Evolutionary conservation across 768 basidiomycete species (phyloP), one percentile per base, ranked within the genome.

Genomic region (Pulveroboletus sp.): DNA sequence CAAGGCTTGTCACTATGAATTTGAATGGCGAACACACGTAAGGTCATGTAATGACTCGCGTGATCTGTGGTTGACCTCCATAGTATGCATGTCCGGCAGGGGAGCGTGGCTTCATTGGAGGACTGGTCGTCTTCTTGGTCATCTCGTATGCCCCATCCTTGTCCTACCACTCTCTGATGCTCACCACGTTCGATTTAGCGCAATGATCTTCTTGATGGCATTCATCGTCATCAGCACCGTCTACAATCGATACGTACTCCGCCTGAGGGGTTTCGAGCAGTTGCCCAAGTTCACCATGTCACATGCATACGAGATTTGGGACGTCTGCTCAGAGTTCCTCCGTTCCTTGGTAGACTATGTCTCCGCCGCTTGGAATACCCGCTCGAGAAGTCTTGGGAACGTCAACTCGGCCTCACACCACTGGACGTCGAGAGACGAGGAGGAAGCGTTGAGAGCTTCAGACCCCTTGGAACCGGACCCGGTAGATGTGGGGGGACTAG

Each of bases 11-110:
- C 78, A 82, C 12, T 93, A 84, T 63, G 79, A 86, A 50, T 68
- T 94, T 32, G 89, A 93, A 70, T 94, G 92, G 92, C 73, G 77
- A 47, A 92, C 87, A 5, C 82, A 81, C 57, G 90, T 92, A 56
- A 59, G 79, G 65, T 24, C 20, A 23, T n/a, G 26, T 30, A n/a
- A 31, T 24, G 13, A 22, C 2, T 10, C 24, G 3, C 8, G n/a
- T n/a, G n/a, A n/a, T n/a, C 12, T 10, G 22, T 27, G 8, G 2
- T 26, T 40, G 7, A 64, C 19, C 1, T 22, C 16, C 6, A 8
- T 49, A 89, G 85, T 75, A 76, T 59, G 90, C 90, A 8, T 93
- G 90, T 61, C 80, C 87, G 9, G 80, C 81, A 0, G 77, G 78
- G 32, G 80, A 82, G 64, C 72, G 74, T 38, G 68, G 79, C 47